Conservation (phyloP, 2,329 filamentous ascomycete genomes). For the Dothiorella sarmentorum region DNA sequence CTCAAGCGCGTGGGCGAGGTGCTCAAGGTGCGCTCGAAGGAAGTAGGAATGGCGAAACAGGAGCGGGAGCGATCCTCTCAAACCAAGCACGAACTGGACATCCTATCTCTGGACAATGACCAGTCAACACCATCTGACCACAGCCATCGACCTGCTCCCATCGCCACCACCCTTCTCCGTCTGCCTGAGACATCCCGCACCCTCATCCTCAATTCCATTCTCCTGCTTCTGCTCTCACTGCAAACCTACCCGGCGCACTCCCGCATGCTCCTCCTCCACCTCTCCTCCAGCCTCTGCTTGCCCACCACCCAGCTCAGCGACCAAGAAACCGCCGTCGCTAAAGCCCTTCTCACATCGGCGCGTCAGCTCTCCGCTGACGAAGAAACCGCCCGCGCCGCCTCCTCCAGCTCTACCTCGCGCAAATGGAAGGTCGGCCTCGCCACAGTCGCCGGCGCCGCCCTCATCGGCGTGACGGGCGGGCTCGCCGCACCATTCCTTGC, state of each 20-base stretch:
- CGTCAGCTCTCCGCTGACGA: conserved; percentile 69
- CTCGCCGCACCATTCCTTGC: conserved; percentile 74
- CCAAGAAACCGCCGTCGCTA: conserved; percentile 72
- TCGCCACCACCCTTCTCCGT: conserved; percentile 49
- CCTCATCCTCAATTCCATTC: conserved; percentile 66
- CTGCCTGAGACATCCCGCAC: conserved; percentile 60
- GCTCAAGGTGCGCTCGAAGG: conserved; percentile 30
- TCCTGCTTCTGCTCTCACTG: conserved; percentile 71
- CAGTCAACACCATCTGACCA: conserved; percentile 21
- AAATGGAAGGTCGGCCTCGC: conserved; percentile 84
- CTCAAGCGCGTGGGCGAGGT: conserved; percentile 69
- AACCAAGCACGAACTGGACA: conserved; percentile 43
- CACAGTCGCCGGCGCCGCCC: conserved; percentile 78
- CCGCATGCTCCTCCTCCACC: conserved; percentile 65
- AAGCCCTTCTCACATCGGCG: conserved; percentile 69
- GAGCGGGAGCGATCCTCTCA: conserved; percentile 18
- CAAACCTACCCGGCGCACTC: conserved; percentile 75
- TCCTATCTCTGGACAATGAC: conserved; percentile 36
- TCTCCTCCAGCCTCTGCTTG: conserved; percentile 69
- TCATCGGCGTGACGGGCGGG: conserved; percentile 79
- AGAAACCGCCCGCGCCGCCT: conserved; percentile 68
- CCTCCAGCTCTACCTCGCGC: conserved; percentile 62
- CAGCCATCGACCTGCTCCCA: conserved; percentile 32
- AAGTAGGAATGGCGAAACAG: conserved; percentile 31
- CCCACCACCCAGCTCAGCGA: conserved; percentile 61